Evolutionary conservation across 2,329 filamentous ascomycete genomes (phyloP), one percentile per base, ranked within the genome.

Genomic region (Chaetomiaceae sp.): DNA sequence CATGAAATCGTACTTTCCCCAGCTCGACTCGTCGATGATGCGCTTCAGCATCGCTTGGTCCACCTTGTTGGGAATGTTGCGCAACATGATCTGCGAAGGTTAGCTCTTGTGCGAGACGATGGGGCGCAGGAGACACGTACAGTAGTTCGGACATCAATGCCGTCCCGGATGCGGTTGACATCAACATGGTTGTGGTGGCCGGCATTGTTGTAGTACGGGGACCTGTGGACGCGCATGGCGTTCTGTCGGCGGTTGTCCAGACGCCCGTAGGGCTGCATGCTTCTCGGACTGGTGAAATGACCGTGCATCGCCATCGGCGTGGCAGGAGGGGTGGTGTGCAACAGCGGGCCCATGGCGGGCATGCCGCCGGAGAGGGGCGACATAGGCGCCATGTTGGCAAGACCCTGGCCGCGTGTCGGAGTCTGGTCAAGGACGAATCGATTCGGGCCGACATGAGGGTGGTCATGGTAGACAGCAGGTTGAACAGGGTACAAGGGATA

Each of bases 21-120:
- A 83, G 68, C 85, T 89, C 15, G 84, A 87, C 58, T 86, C 78
- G 64, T 96, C 89, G 14, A 97, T 77, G 52, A 95, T 85, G 0
- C 76, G 71, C 74, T 95, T 95, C 15, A 96, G 73, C 74, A 88
- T 85, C 0, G 78, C 74, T 69, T 90, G 83, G 63, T 90, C 83
- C 52, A 96, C 85, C 63, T 91, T 90, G 72, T 96, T 96, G 1
- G 92, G 92, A 42, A 96, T 92, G 68, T 97, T 96, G 36, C 92
- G 85, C 29, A 96, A 72, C 92, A 97, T 96, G 60, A 97, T 89
- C 86, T 90, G 54, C 7, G 1, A 38, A 3, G n/a, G 56, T 64
- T 22, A 62, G 62, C 33, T 34, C 15, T 6, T 12, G 3, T 36
- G 14, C n/a, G 1, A 37, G 45, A 38, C 8, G 44, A 12, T 12